Evolutionary conservation across 768 basidiomycete species (phyloP).

Genomic region (Tulasnella sp.): DNA sequence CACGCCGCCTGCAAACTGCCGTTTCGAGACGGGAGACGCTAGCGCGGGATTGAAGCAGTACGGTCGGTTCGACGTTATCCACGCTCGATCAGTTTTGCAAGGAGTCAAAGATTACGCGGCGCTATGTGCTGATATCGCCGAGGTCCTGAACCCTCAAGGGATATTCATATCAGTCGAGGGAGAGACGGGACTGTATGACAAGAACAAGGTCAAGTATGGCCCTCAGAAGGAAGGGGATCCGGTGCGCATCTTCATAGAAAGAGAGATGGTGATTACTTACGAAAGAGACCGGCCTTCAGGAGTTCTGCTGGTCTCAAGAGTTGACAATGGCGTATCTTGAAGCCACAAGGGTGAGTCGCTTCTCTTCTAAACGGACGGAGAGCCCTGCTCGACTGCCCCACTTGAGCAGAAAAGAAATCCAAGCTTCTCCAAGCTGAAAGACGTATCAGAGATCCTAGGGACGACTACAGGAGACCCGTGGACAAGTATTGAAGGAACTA

Average conservation of each 20-base stretch:
- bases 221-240: conserved; percentile 16
- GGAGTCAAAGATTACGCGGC: conserved; percentile 17
- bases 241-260: not conserved
- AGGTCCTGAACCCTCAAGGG: conserved; percentile 7
- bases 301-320: not conserved
- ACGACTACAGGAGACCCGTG: not conserved
- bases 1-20: not conserved
- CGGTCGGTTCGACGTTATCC: conserved; percentile 12
- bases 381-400: not conserved
- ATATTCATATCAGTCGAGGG: conserved; percentile 19
- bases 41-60: not conserved
- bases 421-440: not conserved
- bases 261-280: not conserved
- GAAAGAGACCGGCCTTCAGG: not conserved
- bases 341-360: not conserved
- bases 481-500: not conserved
- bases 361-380: not conserved
- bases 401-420: not conserved
- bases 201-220: conserved; percentile 1
- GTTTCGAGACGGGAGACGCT: conserved; percentile 16
- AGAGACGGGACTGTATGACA: not conserved
- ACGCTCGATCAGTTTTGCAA: not conserved
- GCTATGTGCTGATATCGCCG: not conserved
- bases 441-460: not conserved
- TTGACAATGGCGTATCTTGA: not conserved